Evolutionary conservation across 331 rosid species (phyloP), one percentile per base, ranked within the genome.

Genomic region (Acacia concinna): DNA sequence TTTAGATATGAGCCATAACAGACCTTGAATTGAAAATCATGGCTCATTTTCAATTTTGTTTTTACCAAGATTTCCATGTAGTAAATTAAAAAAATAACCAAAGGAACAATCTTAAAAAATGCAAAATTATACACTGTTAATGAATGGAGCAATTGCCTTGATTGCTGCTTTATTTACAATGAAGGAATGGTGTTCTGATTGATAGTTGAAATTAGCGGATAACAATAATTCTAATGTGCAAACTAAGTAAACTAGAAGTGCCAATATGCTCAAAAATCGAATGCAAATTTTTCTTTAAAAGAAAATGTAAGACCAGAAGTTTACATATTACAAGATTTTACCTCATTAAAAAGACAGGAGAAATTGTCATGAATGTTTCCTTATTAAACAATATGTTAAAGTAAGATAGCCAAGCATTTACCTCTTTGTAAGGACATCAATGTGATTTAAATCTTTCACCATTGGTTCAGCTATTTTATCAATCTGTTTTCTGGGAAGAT

Each of bases 401-500:
- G 57, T 81, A 79, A 78, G 81, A 81, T 65, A 66, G 77, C 84
- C 79, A 60, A 83, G 78, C 72, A 78, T 38, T 20, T 86, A 89
- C 99, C 99, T 96, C 91, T 93, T 96, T 59, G 94, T 56, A 79
- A 96, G 97, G 81, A 96, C 83, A 75, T 96, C 99, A 43, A 96
- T 88, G 82, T 96, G 98, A 84, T 71, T 46, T 77, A 93, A 91
- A 90, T 91, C 99, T 82, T 90, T 96, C 25, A 93, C 88, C 34
- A 90, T 64, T 78, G 54, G 84, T 30, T 96, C 98, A 46, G 94
- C 97, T 60, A 96, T 21, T 83, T 87, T 88, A 86, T 96, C 98
- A 54, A 93, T 96, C 85, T 96, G 98, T 84, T 96, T 96, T 81
- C 99, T 93, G 46, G 99, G 99, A 86, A 89, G 86, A 89, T 96